Evolutionary conservation across 768 basidiomycete species (phyloP), one percentile per base, ranked within the genome.

Genomic region (Leccinum rimulosum): DNA sequence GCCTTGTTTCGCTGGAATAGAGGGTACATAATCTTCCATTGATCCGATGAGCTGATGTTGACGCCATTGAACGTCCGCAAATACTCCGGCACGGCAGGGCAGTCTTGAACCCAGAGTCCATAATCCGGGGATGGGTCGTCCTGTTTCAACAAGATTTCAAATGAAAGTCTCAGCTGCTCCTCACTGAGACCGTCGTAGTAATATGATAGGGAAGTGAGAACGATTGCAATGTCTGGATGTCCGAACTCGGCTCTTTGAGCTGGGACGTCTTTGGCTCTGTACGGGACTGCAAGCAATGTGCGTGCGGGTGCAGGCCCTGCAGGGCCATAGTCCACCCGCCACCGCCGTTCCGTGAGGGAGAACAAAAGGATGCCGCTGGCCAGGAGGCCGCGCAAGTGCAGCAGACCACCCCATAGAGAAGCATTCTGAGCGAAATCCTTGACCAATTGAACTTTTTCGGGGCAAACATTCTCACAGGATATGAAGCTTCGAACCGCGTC

Each of bases 261-360:
- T 22, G 22, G 22, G 22, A 22, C 22, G 22, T 22, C 22, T 22
- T 22, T 22, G 22, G 22, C 22, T 22, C 22, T 22, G 22, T 22
- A 22, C 22, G 22, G 22, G 22, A 22, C 70, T 0, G 74, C 74
- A 2, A 75, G 58, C 58, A 63, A 57, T 0, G 72, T 70, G 15
- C 56, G 40, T 60, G 50, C 7, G 4, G 3, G 40, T 22, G 22
- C 22, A 22, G 22, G 22, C 22, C 22, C 22, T 1, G 19, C 30
- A 25, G 68, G 67, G 4, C 74, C 74, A 60, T 69, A 75, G 47
- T 75, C 64, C 3, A 75, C 74, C 9, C 73, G 58, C 73, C 73
- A 76, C 36, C 73, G 62, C 22, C 67, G 55, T 6, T 74, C 69
- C 14, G 59, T 59, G 12, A 75, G 60, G 17, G 62, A 64, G 53